Conservation (phyloP, 176 grass and related monocot genomes). For the Pontederia crassipes region DNA sequence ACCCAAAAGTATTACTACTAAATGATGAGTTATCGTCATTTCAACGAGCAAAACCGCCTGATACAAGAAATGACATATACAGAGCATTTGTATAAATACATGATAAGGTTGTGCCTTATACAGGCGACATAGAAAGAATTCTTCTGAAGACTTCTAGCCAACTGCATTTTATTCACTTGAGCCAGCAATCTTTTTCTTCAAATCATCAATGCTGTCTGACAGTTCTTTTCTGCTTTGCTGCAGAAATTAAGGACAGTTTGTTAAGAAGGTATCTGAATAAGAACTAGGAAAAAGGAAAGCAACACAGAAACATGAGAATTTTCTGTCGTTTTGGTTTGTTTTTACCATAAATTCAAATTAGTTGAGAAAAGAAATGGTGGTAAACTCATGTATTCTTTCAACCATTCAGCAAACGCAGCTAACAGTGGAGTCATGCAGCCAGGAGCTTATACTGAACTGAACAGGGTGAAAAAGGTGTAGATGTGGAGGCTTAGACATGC, state of each 20-base stretch:
- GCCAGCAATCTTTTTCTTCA: conserved; percentile 90
- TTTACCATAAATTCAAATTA: no score
- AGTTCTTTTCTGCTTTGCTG: conserved; percentile 89
- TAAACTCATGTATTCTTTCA: no score
- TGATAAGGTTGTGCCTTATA: conserved; percentile 15
- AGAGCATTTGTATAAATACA: conserved; percentile 11
- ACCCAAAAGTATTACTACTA: background rate
- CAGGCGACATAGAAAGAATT: conserved; percentile 6
- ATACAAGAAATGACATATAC: conserved; percentile 17
- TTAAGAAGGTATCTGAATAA: conserved; percentile 1
- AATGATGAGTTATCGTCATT: background rate
- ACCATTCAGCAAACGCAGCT: no score
- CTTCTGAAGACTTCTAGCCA: conserved; percentile 12
- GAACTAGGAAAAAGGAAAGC: background rate
- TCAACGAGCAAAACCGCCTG: background rate
- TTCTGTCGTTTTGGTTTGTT: no score
- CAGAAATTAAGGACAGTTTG: background rate
- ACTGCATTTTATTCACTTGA: conserved; percentile 40
- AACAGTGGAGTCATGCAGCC: no score
- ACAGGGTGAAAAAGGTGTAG: no score
- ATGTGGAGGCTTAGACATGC: no score
- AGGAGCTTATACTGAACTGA: no score
- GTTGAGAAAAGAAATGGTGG: no score
- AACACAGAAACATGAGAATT: background rate
- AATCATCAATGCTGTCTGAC: conserved; percentile 51